Evolutionary conservation across 805 yeast species (phyloP).

Genomic region (Ogataea minuta): DNA sequence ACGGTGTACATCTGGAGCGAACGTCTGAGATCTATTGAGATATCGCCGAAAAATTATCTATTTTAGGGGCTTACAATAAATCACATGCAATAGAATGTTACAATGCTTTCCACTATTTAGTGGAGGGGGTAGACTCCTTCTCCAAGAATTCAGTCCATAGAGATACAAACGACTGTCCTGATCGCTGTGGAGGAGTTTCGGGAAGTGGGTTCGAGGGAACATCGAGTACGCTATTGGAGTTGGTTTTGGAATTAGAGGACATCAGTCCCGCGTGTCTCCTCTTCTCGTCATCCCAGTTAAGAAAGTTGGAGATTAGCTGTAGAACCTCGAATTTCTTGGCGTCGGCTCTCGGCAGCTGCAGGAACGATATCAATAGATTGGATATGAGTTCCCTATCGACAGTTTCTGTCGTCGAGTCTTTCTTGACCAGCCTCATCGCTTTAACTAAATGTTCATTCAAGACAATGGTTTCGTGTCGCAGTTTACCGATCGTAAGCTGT

Average conservation of each 20-base stretch:
- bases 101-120: conserved; percentile 7
- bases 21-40: not conserved
- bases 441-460: conserved; percentile 94
- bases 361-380: conserved; percentile 79
- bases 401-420: conserved; percentile 68
- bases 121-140: conserved; percentile 53
- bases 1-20: conserved; percentile 1
- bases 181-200: conserved; percentile 30
- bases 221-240: conserved; percentile 34
- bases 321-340: conserved; percentile 92
- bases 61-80: not conserved
- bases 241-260: conserved; percentile 23
- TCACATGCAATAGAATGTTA: conserved; percentile 2
- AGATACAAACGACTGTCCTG: conserved; percentile 52
- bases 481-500: conserved; percentile 79
- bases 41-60: too few species aligned
- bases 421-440: conserved; percentile 79
- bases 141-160: conserved; percentile 80
- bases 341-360: conserved; percentile 88
- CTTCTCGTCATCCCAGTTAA: conserved; percentile 86
- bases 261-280: conserved; percentile 72
- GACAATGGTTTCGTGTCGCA: conserved; percentile 91
- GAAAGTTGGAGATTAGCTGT: conserved; percentile 73
- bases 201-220: conserved; percentile 22
- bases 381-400: conserved; percentile 89